Conservation (phyloP, 2,329 filamentous ascomycete species). For the Verticillium nonalfalfae region DNA sequence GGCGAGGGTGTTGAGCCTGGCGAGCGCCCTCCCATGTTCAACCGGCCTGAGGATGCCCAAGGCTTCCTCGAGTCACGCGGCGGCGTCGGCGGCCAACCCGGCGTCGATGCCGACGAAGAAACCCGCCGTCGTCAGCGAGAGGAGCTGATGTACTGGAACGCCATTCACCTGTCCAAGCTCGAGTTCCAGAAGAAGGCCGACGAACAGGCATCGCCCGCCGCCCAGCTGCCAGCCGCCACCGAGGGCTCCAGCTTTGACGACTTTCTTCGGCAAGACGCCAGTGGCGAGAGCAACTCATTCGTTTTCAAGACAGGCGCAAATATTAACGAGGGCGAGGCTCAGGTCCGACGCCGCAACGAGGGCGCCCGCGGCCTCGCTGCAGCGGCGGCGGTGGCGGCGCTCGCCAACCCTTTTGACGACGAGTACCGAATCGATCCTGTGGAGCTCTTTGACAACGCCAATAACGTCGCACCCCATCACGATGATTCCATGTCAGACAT, state of each 20-base stretch:
- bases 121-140: conserved; percentile 55
- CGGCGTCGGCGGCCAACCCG: conserved; percentile 31
- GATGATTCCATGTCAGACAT: conserved; percentile 47
- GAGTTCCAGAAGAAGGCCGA: conserved; percentile 20
- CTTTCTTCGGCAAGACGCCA: conserved; percentile 44
- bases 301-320: conserved; percentile 53
- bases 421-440: conserved; percentile 46
- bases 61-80: conserved; percentile 52
- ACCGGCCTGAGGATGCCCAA: conserved; percentile 60
- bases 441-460: conserved; percentile 35
- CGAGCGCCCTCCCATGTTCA: conserved; percentile 49
- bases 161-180: conserved; percentile 40
- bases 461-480: conserved; percentile 32
- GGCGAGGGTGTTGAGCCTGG: conserved; percentile 48
- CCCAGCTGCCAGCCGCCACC: conserved; percentile 4
- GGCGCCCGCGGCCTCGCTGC: conserved; percentile 39
- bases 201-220: conserved; percentile 8
- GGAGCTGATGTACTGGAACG: conserved; percentile 62
- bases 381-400: conserved; percentile 22
- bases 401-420: conserved; percentile 55
- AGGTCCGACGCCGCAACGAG: conserved; percentile 41
- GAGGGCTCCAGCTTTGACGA: conserved; percentile 49
- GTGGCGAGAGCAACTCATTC: conserved; percentile 47
- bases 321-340: conserved; percentile 23
- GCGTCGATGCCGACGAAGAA: conserved; percentile 57